Evolutionary conservation across 1,139 yeast species (phyloP), one percentile per base, ranked within the genome.

Genomic region (Geotrichum fermentans): DNA sequence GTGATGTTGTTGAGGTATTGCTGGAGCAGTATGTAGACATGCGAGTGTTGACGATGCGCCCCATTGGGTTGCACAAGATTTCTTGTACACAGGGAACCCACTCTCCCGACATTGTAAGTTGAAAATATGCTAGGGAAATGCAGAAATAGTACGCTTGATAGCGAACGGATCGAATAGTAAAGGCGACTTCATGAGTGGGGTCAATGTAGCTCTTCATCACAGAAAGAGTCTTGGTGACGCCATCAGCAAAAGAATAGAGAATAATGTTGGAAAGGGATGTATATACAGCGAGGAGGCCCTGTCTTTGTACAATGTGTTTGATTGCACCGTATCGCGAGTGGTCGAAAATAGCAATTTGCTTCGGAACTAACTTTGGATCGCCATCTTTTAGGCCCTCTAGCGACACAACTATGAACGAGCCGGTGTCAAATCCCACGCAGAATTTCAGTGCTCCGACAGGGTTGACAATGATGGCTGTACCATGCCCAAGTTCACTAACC

Each of bases 11-110:
- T 1, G 30, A 18, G 11, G 42, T 43, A 14, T 41, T 47, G 37
- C 28, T 39, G 2, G 41, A 30, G 35, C 43, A 42, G 20, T 36
- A 46, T 17, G 52, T 43, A 4, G 52, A 50, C 51, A 47, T 47
- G 14, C 53, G 40, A 11, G 53, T 50, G 33, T 47, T 50, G n/a
- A 50, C 33, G 16, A 50, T 50, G 13, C 47, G 36, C 7, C 53
- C 53, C 13, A 45, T 51, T 10, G 51, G 50, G 17, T 43, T 43
- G 35, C 53, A 50, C 16, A 47, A 29, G 21, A 50, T 41, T 22
- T 50, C 53, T 30, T 50, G 53, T n/a, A 50, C 46, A 41, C 46
- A 43, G 7, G 53, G 53, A 18, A 44, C 41, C 47, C 50, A 50
- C 21, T 44, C 49, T 6, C 51, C 51, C 16, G 40, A 40, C 2